These are phyloP conservation scores for Fragosphaeria purpurea DNA, from an alignment of 2,329 filamentous ascomycete species.

Conservation along the genomic window DNA sequence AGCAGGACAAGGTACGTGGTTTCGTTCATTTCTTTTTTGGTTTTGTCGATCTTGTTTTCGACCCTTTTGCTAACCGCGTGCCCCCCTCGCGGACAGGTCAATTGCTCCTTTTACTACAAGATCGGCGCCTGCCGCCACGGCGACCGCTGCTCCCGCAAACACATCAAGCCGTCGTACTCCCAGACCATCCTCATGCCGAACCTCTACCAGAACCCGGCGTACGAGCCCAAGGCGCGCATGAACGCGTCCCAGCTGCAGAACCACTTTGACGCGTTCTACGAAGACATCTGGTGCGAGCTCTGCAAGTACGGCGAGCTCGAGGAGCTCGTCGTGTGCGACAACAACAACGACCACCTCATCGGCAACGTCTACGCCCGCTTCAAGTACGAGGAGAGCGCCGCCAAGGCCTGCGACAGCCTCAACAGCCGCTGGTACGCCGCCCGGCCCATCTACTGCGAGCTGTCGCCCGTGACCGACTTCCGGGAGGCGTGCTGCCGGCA, in stretches of 20 bases:
- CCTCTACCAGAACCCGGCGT: conserved; percentile 97
- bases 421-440: conserved; percentile 97
- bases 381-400: conserved; percentile 97
- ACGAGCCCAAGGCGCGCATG: conserved; percentile 95
- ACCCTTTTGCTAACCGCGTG: background rate
- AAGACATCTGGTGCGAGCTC: conserved; percentile 99
- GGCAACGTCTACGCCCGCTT: conserved; percentile 99
- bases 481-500: conserved; percentile 92
- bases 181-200: conserved; percentile 98
- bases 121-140: conserved; percentile 98
- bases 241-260: conserved; percentile 93
- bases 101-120: conserved; percentile 99
- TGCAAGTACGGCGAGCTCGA: conserved; percentile 98
- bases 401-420: conserved; percentile 85
- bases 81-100: conserved; percentile 43
- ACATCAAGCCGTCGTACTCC: conserved; percentile 96
- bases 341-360: conserved; percentile 98
- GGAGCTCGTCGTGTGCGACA: conserved; percentile 97
- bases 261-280: conserved; percentile 99
- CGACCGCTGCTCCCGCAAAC: conserved; percentile 94
- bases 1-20: conserved; percentile 70
- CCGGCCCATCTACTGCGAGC: conserved; percentile 93
- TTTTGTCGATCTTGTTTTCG: background rate
- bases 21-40: background rate
- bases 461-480: conserved; percentile 95